phyloP scores from a whole-genome alignment of 148 eudicot genomes.

The Silene latifolia region DNA sequence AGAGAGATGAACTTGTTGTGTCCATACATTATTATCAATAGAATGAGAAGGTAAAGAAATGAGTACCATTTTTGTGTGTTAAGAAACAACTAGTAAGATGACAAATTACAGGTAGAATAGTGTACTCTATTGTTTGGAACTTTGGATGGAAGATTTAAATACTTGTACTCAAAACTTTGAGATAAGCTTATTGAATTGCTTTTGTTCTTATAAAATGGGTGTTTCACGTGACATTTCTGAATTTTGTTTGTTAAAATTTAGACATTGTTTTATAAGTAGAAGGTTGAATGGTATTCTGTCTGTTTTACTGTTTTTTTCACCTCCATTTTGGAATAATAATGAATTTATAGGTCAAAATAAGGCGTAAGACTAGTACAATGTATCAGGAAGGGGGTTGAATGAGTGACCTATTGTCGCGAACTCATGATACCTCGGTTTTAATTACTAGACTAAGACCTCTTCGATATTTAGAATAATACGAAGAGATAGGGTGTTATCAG shows the following conservation, averaged over 20 bases:
- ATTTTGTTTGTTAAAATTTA: background rate
- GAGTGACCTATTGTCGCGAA: too few relatives aligned
- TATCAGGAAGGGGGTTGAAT: too few relatives aligned
- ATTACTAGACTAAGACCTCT: too few relatives aligned
- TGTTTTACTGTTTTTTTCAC: too few relatives aligned
- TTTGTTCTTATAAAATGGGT: background rate
- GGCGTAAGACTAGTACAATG: too few relatives aligned
- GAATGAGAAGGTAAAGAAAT: constrained; percentile 21
- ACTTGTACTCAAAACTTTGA: background rate
- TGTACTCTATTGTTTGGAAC: background rate
- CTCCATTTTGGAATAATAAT: too few relatives aligned
- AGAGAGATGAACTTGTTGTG: constrained; percentile 10
- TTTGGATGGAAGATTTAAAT: background rate
- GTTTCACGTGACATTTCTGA: background rate
- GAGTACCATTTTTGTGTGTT: constrained; percentile 24
- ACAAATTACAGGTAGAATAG: constrained; percentile 28
- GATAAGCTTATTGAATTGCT: background rate
- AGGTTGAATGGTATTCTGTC: background rate
- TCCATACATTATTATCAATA: constrained; percentile 16
- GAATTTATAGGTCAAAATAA: too few relatives aligned
- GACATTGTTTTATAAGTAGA: background rate
- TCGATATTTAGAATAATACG: too few relatives aligned
- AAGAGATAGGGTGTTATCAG: too few relatives aligned
- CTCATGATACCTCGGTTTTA: too few relatives aligned
- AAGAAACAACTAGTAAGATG: constrained; percentile 17